Base-by-base conservation (phyloP, 306 rosid species). In the Cercis canadensis region DNA sequence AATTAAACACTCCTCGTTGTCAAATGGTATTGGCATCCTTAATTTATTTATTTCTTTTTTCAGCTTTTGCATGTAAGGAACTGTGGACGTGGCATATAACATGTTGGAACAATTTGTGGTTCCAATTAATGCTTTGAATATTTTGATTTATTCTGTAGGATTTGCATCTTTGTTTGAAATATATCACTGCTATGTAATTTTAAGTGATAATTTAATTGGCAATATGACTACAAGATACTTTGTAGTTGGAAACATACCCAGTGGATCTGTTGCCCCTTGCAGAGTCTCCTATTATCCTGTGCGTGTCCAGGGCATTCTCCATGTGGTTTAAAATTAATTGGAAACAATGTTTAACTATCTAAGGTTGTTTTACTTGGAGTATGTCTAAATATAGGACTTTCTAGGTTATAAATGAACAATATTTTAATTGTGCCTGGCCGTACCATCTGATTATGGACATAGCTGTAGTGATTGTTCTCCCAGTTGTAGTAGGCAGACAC, bases 301-400 rank as follows among this genome's bases (percentile, higher is more conserved):
- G 8, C 4, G 12, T 24, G 18, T 21, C 18, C 34, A 9, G 16
- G 32, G 18, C 18, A 33, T 11, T 40, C 18, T 40, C 31, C 32
- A 17, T 18, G 47, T 61, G 47, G 13, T 61, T 53, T 19, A 31
- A 47, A 43, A 41, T 13, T 59, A 44, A 49, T 44, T 33, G 71
- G 71, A 69, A 76, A 41, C 31, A 8, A 43, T n/a, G 68, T 57
- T 51, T 15, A 12, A 21, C 41, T 19, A 33, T 40, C 31, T 3
- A 7, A 41, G 62, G 62, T 29, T n/a, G 80, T 50, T 18, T 17
- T 51, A 12, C 57, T 57, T 33, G 34, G 36, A 44, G 33, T 69
- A 11, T 31, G 6, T 61, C 65, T 33, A 4, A 16, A 15, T 7
- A 51, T 16, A 37, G 24, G 7, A 37, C 11, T 50, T 44, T 45